These are phyloP conservation scores for Citropsis articulata DNA, from an alignment of 345 rosid genomes.

Conservation along the genomic window DNA sequence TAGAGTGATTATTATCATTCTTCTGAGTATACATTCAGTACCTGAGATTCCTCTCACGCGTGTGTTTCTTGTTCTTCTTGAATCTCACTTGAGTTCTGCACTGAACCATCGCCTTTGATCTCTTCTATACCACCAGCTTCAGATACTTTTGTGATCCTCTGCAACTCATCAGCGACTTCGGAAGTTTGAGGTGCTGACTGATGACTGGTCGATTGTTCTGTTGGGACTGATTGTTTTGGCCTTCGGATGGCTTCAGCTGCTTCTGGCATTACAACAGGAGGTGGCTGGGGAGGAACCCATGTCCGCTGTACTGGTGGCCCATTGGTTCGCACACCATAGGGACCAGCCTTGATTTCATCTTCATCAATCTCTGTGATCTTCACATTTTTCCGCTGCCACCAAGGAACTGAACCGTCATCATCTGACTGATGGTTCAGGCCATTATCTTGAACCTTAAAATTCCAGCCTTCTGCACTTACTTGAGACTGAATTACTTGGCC, in stretches of 20 bases:
- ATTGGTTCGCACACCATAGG: slow-evolving; percentile 35
- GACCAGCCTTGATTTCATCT: slow-evolving; percentile 35
- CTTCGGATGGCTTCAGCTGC: slow-evolving; percentile 95
- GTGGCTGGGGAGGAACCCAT: slow-evolving; percentile 97
- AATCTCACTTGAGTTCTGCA: slow-evolving; percentile 45
- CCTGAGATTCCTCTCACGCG: slow-evolving; percentile 27
- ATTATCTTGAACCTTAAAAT: slow-evolving; percentile 35
- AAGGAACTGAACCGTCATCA: slow-evolving; percentile 37
- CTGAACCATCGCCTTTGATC: slow-evolving; percentile 34
- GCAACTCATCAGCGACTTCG: slow-evolving; percentile 54
- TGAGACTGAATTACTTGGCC: slow-evolving; percentile 37
- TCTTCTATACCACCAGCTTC: slow-evolving; percentile 56
- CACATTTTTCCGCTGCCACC: slow-evolving; percentile 78
- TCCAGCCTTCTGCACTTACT: slow-evolving; percentile 34
- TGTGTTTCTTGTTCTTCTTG: slow-evolving; percentile 50
- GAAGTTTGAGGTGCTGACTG: slow-evolving; percentile 31
- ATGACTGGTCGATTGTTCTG: slow-evolving; percentile 53
- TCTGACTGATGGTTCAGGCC: slow-evolving; percentile 38
- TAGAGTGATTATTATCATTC: not conserved
- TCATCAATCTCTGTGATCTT: slow-evolving; percentile 63
- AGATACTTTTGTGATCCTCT: slow-evolving; percentile 65
- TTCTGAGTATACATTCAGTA: not conserved
- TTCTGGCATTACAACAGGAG: slow-evolving; percentile 87
- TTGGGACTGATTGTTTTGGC: slow-evolving; percentile 57
- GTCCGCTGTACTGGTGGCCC: slow-evolving; percentile 57